phyloP scores from a whole-genome alignment of 2,329 filamentous ascomycete species.

The Fusarium buxicola region DNA sequence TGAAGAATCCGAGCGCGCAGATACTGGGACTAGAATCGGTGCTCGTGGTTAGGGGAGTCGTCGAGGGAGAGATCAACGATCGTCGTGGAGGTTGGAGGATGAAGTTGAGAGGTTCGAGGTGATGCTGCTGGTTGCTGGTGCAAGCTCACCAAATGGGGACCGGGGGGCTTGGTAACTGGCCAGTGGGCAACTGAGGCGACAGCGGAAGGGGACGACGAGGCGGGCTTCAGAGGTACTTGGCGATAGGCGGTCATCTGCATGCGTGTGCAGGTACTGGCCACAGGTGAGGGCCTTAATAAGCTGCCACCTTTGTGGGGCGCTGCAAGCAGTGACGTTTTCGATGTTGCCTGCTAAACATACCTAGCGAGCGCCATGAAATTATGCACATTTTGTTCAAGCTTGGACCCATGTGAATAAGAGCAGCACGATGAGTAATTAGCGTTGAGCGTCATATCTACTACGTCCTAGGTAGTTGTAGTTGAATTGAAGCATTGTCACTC shows the following conservation, averaged over 20 bases:
- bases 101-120: conserved; percentile 30
- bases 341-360: conserved; percentile 49
- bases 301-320: conserved; percentile 38
- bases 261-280: conserved; percentile 38
- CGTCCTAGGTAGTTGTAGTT: too few species aligned
- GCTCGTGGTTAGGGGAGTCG: neutral
- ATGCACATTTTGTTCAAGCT: conserved; percentile 15
- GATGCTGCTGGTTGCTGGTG: conserved; percentile 39
- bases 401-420: too few species aligned
- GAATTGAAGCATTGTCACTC: too few species aligned
- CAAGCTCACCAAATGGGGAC: conserved; percentile 40
- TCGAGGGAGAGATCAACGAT: conserved; percentile 13
- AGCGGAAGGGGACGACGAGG: conserved; percentile 20
- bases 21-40: conserved; percentile 13
- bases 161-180: conserved; percentile 39
- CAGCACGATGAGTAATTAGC: too few species aligned
- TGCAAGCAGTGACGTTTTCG: conserved; percentile 50
- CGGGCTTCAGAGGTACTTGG: conserved; percentile 37
- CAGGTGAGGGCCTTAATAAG: conserved; percentile 30
- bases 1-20: conserved; percentile 6
- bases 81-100: conserved; percentile 22
- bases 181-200: conserved; percentile 34
- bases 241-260: neutral
- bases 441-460: too few species aligned
- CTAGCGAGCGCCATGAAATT: conserved; percentile 3